Evolutionary conservation across 1,284 basidiomycete genomes (phyloP), one percentile per base, ranked within the genome.

Genomic region (Amylostereum areolatum): DNA sequence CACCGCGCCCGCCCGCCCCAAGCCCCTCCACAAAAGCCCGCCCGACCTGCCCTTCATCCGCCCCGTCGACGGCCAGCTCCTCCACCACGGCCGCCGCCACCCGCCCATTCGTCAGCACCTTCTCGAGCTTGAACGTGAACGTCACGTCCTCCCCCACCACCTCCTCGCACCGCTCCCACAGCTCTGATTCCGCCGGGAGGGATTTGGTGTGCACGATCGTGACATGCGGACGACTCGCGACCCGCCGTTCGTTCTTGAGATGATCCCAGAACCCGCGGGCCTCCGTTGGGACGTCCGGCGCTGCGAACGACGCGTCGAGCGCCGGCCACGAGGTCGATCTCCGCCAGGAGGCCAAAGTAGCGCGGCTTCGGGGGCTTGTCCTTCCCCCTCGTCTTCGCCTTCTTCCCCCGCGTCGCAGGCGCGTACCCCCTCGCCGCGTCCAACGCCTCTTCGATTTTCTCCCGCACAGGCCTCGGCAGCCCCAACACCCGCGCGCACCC

Each of bases 131-230:
- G 58, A 88, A 83, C 10, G 71, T 68, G 65, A 90, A 88, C 51
- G 78, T 55, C 0, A 85, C 81, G 3, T 77, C 70, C 1, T 55
- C 50, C 0, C 64, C 53, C 34, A 75, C 58, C 8, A 92, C 64
- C 5, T 55, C 60, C 24, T 62, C 57, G 58, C 89, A 93, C 12
- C 69, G 67, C 5, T 83, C 74, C 92, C 92, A 95, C 2, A 91
- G 65, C 18, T 56, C 63, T 50, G 66, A 49, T 36, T 77, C 77
- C 4, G 50, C 69, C 4, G 75, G 72, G 3, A 87, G 70, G 27
- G 68, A 64, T 28, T 83, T 85, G 54, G 69, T 66, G 64, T 99
- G 96, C 6, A 88, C 83, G 47, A 98, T 70, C 0, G 96, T 98
- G 48, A 97, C 73, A 64, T 99, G 96, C 1, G 95, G 93, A 4